Evolutionary conservation across 1,139 yeast species (phyloP), one percentile per base, ranked within the genome.

Genomic region (Tardiomyces digboiensis): DNA sequence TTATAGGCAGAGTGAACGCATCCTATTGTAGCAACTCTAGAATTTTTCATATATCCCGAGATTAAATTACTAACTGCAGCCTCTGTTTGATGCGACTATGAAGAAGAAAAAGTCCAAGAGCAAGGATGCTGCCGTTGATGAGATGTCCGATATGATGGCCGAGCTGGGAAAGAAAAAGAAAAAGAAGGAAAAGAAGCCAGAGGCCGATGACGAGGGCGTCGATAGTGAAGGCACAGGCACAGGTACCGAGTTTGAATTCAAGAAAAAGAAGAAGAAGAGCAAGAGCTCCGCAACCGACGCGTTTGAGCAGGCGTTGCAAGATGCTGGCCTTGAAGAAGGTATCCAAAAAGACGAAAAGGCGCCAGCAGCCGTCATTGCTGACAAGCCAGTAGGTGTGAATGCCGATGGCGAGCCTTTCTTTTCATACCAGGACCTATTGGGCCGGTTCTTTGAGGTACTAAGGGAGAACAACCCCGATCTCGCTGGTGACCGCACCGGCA

Each of bases 401-500:
- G 59, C 53, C 47, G 57, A 54, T 29, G 64, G 65, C 29, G 67
- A 69, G 52, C 75, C 75, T 42, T 91, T 86, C 38, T 71, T 87
- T 54, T 79, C 93, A 49, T 91, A 89, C 67, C 80, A 80, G 50
- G 78, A 75, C 42, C 76, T 91, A 53, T 75, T 91, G 57, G 75
- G 82, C 46, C 78, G 97, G 64, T 89, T 93, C 64, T 91, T 88
- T 71, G 69, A 72, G 46, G 82, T 89, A 52, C 76, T 93, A 59
- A 87, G 86, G 60, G 82, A 85, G 55, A 89, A 91, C 70, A 93
- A 91, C 70, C 99, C 99, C 48, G 98, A 91, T 65, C 77, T 93
- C 60, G 98, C 97, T 42, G 97, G 97, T 57, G 97, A 91, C 64
- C 81, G 94, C 68, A 75, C 88, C 39, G 94, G 95, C 42, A 80